phyloP scores from a whole-genome alignment of 164 flowering plant genomes.

The Magnolia changhungtana region DNA sequence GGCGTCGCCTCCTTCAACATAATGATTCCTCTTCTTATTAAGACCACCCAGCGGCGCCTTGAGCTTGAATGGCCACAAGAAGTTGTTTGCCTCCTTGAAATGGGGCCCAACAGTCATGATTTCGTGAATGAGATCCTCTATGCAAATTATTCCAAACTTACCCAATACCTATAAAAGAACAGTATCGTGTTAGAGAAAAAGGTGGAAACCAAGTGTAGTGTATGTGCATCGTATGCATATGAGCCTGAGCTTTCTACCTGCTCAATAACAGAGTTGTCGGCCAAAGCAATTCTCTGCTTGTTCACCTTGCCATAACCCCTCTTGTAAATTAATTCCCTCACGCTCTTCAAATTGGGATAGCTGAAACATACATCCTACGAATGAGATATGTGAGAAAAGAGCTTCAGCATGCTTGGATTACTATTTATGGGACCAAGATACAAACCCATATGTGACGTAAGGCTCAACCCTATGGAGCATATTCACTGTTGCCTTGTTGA shows the following conservation, averaged over 20 bases:
- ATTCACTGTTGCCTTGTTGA: slow-evolving; percentile 65
- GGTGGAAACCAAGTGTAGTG: neutral
- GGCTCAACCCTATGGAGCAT: slow-evolving; percentile 74
- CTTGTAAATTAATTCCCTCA: slow-evolving; percentile 59
- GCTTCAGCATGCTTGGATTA: neutral
- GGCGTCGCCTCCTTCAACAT: slow-evolving; percentile 68
- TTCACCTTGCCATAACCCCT: slow-evolving; percentile 66
- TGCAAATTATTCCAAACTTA: slow-evolving; percentile 49
- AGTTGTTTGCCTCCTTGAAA: slow-evolving; percentile 64
- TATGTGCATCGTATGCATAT: too few species aligned
- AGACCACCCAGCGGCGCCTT: slow-evolving; percentile 63
- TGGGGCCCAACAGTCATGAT: slow-evolving; percentile 73
- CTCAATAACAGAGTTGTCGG: slow-evolving; percentile 58
- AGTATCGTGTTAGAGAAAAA: neutral
- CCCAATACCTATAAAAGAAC: slow-evolving; percentile 43
- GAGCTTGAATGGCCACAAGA: slow-evolving; percentile 68
- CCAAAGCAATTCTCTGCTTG: slow-evolving; percentile 52
- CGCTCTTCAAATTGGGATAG: slow-evolving; percentile 65
- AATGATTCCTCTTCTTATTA: slow-evolving; percentile 70
- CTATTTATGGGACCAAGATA: neutral
- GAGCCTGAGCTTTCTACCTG: slow-evolving; percentile 32
- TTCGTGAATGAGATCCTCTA: slow-evolving; percentile 68
- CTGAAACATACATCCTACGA: slow-evolving; percentile 17
- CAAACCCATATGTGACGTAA: slow-evolving; percentile 65
- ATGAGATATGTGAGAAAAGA: neutral